Base-by-base conservation (phyloP, 371 early-diverging fungal species). In the Conidiobolus incongruus region DNA sequence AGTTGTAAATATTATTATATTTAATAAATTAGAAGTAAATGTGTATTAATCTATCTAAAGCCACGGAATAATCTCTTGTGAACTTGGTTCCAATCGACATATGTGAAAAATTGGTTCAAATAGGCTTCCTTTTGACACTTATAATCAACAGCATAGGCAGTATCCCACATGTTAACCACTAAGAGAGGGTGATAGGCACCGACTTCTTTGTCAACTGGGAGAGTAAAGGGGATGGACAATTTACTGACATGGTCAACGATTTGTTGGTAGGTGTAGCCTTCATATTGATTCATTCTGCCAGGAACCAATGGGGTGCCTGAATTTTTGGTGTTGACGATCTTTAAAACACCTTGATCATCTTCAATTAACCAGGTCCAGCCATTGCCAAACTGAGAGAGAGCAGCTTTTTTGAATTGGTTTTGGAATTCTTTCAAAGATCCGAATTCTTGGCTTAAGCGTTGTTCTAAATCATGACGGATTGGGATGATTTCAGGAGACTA, bases 321-420 rank as follows among this genome's bases (percentile, higher is more conserved):
- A 34, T 43, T 43, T 12, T 33, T 29, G 2, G 43, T 43, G n/a
- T 24, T 29, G 20, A 30, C 30, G 6, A 43, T 33, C 19, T 35
- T 43, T 16, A 43, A 30, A 16, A 33, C 23, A 32, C 43, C 34
- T 2, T 21, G 8, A 34, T 16, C 30, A 34, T 43, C 43, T 43
- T 43, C 43, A 6, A 43, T 19, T 32, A 43, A 43, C 43, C 43
- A 43, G 33, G 20, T 19, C 43, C 43, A 43, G 22, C 43, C 43
- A 19, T 43, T 43, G 12, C 43, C 30, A 22, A 43, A 43, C 15
- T 33, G 13, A 33, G 19, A 11, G 31, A 17, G 20, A 3, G 43
- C 26, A 11, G 35, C 30, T 3, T 8, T 34, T n/a, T 33, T 29
- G n/a, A 43, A 33, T 29, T 43, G 30, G 8, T 20, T 7, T 21